These are phyloP conservation scores for Aspergillus olivimuriae DNA, from an alignment of 495 filamentous ascomycete species.

Conservation along the genomic window DNA sequence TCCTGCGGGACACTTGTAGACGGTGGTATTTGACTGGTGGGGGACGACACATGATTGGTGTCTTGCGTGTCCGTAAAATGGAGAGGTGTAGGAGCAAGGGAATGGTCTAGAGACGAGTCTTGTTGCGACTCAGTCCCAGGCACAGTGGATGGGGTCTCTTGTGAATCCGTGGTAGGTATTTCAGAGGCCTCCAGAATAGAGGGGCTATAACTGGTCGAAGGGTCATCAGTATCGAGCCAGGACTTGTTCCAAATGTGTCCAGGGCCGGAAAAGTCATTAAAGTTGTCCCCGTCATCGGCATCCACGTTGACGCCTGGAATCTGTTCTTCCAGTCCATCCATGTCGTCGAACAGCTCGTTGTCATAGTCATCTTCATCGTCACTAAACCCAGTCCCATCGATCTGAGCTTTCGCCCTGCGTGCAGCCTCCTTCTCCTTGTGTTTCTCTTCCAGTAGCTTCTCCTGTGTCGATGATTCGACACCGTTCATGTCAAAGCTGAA, in stretches of 20 bases:
- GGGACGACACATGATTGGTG: too few species aligned
- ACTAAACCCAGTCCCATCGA: constrained; percentile 42
- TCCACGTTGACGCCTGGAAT: constrained; percentile 72
- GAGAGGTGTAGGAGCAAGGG: too few species aligned
- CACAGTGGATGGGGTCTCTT: too few species aligned
- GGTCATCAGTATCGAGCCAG: constrained; percentile 30
- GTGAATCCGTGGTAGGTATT: too few species aligned
- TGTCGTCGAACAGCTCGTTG: constrained; percentile 63
- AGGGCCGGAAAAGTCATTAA: constrained; percentile 25
- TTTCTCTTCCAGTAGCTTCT: constrained; percentile 78
- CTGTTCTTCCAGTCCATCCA: constrained; percentile 66
- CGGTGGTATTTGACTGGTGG: too few species aligned
- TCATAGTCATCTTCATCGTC: constrained; percentile 55
- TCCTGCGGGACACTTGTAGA: background rate
- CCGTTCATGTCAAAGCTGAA: constrained; percentile 87
- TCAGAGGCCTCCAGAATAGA: too few species aligned
- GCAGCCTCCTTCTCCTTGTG: constrained; percentile 64
- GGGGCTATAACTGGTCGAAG: too few species aligned
- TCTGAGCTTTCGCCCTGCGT: constrained; percentile 26
- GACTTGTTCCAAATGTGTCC: constrained; percentile 30
- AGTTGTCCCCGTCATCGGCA: constrained; percentile 50
- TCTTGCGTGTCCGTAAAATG: too few species aligned
- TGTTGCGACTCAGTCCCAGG: too few species aligned
- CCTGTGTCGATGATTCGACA: constrained; percentile 71
- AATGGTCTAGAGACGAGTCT: too few species aligned